Evolutionary conservation across 1,284 basidiomycete species (phyloP), one percentile per base, ranked within the genome.

Genomic region (Trametes pubescens): DNA sequence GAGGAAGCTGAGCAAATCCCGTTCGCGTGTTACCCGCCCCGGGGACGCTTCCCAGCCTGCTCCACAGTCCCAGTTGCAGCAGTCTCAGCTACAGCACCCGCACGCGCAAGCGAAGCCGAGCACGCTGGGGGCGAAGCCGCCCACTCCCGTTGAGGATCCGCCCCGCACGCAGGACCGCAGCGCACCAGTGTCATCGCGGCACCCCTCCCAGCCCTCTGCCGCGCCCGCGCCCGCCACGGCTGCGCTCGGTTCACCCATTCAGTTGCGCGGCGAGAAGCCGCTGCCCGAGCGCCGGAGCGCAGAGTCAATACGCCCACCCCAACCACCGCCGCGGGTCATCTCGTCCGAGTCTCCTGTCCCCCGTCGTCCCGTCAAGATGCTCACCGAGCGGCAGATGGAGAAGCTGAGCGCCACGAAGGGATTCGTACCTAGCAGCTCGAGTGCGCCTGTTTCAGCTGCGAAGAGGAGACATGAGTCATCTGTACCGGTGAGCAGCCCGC

Each of bases 331-430:
- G 6, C 48, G 65, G 22, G 63, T 69, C 62, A 67, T 67, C 55
- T 59, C 70, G 54, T 59, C 67, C 21, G 67, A 66, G 61, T 69
- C 65, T 14, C 62, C 72, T 21, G 68, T 57, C 22, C 65, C 55
- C 29, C 64, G 59, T 2, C 68, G 68, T 7, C 65, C 68, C 3
- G 69, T 76, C 26, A 75, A 74, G 64, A 37, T 64, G 18, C 67
- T 75, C n/a, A 76, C 75, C 3, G 73, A 74, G 57, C 72, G 71
- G 29, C 75, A 76, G 64, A 66, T 73, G 60, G 72, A 75, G 65
- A 74, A 72, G 66, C 62, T 76, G 29, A 65, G 54, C 48, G 66
- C 62, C 16, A 65, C 53, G 9, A 65, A 64, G 61, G 59, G 67
- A 6, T 14, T 62, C 14, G 44, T 52, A 29, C 48, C 32, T 16